These are phyloP conservation scores for Lepidopterella palustris DNA, from an alignment of 495 filamentous ascomycete genomes.

Conservation along the genomic window DNA sequence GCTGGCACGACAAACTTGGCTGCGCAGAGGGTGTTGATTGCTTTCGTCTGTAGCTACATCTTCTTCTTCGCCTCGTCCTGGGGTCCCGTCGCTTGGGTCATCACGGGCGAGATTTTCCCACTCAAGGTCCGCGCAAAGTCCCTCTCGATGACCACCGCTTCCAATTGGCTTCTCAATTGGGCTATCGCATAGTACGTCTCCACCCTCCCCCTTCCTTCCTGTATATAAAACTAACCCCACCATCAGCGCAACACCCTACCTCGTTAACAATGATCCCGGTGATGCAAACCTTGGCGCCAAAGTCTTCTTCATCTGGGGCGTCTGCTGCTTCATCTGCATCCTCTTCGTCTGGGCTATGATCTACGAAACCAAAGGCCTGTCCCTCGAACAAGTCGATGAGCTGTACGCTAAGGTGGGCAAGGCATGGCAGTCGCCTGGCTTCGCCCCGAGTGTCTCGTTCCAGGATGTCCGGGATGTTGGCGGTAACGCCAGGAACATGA, in stretches of 20 bases:
- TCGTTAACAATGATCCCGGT: conserved; percentile 34
- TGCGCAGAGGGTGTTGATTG: conserved; percentile 50
- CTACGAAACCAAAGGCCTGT: conserved; percentile 38
- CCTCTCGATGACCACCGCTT: conserved; percentile 36
- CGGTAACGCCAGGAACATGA: conserved; percentile 16
- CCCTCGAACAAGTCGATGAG: conserved; percentile 39
- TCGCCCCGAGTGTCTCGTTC: conserved; percentile 34
- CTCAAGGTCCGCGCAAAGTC: conserved; percentile 39
- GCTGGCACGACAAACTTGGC: conserved; percentile 38
- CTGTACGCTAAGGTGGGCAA: conserved; percentile 32
- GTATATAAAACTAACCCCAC: neutral
- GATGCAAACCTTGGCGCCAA: conserved; percentile 36
- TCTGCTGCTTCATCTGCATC: conserved; percentile 35
- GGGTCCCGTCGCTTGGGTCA: conserved; percentile 52
- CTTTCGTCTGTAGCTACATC: conserved; percentile 78
- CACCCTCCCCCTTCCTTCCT: conserved; percentile 2
- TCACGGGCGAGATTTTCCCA: conserved; percentile 40
- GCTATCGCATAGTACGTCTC: conserved; percentile 35
- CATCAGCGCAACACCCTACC: conserved; percentile 34
- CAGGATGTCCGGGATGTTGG: conserved; percentile 31
- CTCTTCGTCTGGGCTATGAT: conserved; percentile 35
- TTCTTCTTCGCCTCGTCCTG: conserved; percentile 75
- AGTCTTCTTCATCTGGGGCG: conserved; percentile 41
- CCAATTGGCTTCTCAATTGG: conserved; percentile 41
- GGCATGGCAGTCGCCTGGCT: conserved; percentile 30